A percentile compares a stretch with the other conserved stretches of the same genome.
phyloP scores from a whole-genome alignment of 768 basidiomycete species.

The Termitomyces heimii region DNA sequence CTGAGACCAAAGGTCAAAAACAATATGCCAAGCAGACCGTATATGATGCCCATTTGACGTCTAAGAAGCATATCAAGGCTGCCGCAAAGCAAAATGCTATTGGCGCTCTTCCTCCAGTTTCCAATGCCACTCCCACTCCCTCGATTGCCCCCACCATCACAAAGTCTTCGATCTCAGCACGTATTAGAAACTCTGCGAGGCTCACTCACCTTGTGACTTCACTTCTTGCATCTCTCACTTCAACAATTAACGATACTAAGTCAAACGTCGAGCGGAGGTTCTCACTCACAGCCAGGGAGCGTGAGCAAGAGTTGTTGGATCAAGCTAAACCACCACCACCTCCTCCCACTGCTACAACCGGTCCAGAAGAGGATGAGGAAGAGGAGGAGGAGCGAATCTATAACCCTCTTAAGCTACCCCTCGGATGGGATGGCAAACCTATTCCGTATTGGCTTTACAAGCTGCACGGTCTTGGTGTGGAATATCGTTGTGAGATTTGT shows the following conservation, averaged over 20 bases:
- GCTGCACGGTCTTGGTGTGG: slow-evolving; percentile 95
- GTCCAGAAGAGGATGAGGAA: slow-evolving; percentile 62
- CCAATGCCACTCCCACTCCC: slow-evolving; percentile 44
- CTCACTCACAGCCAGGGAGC: slow-evolving; percentile 95
- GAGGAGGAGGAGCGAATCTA: slow-evolving; percentile 97
- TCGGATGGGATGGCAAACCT: slow-evolving; percentile 98
- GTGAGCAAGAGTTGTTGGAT: slow-evolving; percentile 89
- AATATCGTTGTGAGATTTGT: slow-evolving; percentile 97
- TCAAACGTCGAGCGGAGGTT: slow-evolving; percentile 95
- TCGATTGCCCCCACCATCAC: slow-evolving; percentile 18
- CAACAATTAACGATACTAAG: slow-evolving; percentile 82
- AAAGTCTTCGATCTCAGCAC: slow-evolving; percentile 37
- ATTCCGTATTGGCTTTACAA: slow-evolving; percentile 99
- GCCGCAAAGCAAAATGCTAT: slow-evolving; percentile 62
- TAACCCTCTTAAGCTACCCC: slow-evolving; percentile 93
- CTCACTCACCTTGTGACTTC: slow-evolving; percentile 65
- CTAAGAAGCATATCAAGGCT: slow-evolving; percentile 94
- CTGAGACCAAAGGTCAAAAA: slow-evolving; percentile 68
- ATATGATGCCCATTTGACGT: slow-evolving; percentile 91
- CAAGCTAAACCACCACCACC: slow-evolving; percentile 49
- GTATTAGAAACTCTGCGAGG: slow-evolving; percentile 60
- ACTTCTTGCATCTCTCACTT: slow-evolving; percentile 58
- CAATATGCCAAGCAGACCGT: slow-evolving; percentile 96
- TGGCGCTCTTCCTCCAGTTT: slow-evolving; percentile 42
- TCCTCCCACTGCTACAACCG: slow-evolving; percentile 39